Evolutionary conservation across 176 grass and related monocot genomes (phyloP).

Genomic region (Cenchrus fungigraminus): DNA sequence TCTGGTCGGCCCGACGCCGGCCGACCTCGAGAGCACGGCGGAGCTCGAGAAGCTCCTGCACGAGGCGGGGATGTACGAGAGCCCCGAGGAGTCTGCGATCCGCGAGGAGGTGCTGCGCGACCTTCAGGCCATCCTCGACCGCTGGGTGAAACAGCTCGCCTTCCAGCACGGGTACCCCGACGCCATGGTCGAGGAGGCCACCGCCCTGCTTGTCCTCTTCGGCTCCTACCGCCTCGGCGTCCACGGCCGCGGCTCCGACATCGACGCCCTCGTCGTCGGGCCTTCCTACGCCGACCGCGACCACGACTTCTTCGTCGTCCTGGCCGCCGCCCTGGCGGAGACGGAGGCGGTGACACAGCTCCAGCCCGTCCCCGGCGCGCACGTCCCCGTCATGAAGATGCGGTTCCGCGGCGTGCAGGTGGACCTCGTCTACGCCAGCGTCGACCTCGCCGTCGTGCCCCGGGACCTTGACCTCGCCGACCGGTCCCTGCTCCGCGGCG

Average conservation of each 20-base stretch:
- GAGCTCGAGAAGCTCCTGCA: conserved; percentile 41
- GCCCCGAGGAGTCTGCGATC: conserved; percentile 45
- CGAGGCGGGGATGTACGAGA: conserved; percentile 59
- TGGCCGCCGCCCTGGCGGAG: conserved; percentile 60
- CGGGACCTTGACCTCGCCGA: conserved; percentile 62
- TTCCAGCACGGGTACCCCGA: conserved; percentile 59
- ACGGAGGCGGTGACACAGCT: conserved; percentile 68
- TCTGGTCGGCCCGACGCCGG: conserved; percentile 24
- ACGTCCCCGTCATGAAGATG: conserved; percentile 85
- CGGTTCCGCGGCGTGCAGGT: conserved; percentile 76
- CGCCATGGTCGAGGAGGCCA: conserved; percentile 70
- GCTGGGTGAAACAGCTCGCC: conserved; percentile 72
- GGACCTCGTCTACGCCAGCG: conserved; percentile 77
- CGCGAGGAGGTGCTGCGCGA: conserved; percentile 61
- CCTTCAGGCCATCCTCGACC: conserved; percentile 56
- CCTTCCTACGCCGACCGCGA: conserved; percentile 76
- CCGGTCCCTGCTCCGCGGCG: conserved; percentile 57
- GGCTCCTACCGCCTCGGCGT: conserved; percentile 89
- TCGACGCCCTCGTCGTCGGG: conserved; percentile 87
- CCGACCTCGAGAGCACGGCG: conserved; percentile 6
- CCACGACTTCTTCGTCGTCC: conserved; percentile 65
- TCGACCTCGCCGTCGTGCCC: conserved; percentile 61
- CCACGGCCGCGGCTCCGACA: conserved; percentile 78
- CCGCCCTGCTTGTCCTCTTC: conserved; percentile 76
- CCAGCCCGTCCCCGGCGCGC: conserved; percentile 71